Conservation (phyloP, 306 rosid genomes). For the Trifolium fragiferum region DNA sequence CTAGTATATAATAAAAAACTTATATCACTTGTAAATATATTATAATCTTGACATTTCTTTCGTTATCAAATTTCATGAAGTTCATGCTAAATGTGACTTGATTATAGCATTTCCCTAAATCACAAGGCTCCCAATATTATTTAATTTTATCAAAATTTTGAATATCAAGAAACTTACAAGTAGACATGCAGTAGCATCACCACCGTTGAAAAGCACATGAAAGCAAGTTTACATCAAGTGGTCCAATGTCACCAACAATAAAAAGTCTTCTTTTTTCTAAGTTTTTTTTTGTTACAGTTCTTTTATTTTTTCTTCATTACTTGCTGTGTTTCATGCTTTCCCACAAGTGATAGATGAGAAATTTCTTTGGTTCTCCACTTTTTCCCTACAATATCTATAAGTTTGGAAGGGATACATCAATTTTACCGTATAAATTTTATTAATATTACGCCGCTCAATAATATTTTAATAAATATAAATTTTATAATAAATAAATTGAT, state of each 20-base stretch:
- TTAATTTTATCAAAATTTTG: slow-evolving; percentile 9
- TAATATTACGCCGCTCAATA: no score
- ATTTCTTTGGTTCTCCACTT: no score
- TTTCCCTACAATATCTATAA: no score
- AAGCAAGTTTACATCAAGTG: slow-evolving; percentile 11
- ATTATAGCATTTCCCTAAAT: slow-evolving; percentile 6
- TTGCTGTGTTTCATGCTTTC: background rate
- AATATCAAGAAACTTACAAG: background rate
- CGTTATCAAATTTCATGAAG: background rate
- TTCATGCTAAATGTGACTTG: slow-evolving; percentile 6
- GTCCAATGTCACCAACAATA: slow-evolving; percentile 12
- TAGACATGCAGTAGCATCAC: background rate
- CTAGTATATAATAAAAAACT: no score
- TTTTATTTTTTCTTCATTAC: background rate
- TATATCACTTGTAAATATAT: no score
- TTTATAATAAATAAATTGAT: no score
- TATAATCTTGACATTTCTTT: no score
- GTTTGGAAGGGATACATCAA: no score
- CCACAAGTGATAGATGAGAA: no score
- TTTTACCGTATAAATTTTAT: no score
- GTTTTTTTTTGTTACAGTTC: background rate
- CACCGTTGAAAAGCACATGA: background rate
- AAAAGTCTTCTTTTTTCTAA: background rate
- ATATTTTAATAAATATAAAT: no score
- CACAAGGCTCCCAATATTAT: background rate